A percentile compares a stretch with the other conserved stretches of the same genome.
phyloP scores from a whole-genome alignment of 768 basidiomycete species.

The Lentinula guzmanii region DNA sequence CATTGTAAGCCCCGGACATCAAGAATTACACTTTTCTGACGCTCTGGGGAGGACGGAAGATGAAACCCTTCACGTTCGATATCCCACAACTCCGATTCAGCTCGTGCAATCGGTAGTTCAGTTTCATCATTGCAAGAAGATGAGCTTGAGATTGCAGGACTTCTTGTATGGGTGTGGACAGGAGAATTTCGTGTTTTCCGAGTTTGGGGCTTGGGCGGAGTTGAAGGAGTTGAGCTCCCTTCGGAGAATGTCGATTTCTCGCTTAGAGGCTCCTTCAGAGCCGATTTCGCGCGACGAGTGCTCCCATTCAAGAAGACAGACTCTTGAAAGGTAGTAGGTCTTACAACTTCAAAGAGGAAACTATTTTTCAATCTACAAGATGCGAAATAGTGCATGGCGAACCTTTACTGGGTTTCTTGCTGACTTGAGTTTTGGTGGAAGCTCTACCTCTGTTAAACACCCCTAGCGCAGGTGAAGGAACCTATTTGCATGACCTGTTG shows the following conservation, averaged over 20 bases:
- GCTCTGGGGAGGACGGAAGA: constrained; percentile 14
- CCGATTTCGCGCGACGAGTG: neutral
- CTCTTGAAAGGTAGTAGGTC: neutral
- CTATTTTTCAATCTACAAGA: neutral
- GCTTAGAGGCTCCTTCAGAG: neutral
- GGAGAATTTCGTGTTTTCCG: neutral
- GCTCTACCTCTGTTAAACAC: constrained; percentile 65
- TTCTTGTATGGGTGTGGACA: neutral
- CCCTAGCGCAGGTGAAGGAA: constrained; percentile 35
- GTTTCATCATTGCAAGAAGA: neutral
- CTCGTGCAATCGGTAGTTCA: neutral
- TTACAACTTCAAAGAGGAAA: neutral
- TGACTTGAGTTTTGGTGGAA: constrained; percentile 34
- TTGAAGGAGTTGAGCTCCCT: neutral
- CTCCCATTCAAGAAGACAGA: neutral
- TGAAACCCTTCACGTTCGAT: constrained; percentile 37
- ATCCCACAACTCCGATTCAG: constrained; percentile 47
- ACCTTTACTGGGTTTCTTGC: constrained; percentile 14
- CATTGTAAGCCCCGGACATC: neutral
- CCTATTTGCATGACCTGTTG: constrained; percentile 16
- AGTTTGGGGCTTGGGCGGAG: neutral
- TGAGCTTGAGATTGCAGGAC: neutral
- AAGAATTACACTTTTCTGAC: neutral
- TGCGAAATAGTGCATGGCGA: constrained; percentile 14
- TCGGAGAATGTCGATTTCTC: neutral